Evolutionary conservation across 345 rosid genomes (phyloP).

Genomic region (Pistacia integerrima): DNA sequence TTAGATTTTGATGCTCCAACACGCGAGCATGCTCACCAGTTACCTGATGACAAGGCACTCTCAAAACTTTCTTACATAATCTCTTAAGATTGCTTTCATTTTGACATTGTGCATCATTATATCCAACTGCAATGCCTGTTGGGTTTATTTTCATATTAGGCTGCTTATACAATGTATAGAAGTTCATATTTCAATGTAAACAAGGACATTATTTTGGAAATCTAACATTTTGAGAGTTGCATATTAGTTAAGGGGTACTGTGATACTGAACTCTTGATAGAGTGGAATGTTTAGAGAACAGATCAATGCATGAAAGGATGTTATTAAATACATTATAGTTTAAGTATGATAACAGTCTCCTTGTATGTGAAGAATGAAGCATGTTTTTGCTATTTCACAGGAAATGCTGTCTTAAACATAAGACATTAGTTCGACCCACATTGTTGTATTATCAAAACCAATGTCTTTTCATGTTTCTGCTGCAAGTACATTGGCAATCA

Average conservation of each 20-base stretch:
- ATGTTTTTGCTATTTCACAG: background rate
- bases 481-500: too few relatives aligned
- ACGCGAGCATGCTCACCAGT: conserved; percentile 81
- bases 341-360: background rate
- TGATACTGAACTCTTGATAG: background rate
- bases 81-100: background rate
- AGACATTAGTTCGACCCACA: background rate
- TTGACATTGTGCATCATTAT: background rate
- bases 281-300: conserved; percentile 21
- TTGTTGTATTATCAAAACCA: background rate
- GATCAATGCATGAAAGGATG: background rate
- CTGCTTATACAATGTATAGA: background rate
- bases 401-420: background rate
- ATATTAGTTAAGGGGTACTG: background rate
- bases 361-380: background rate
- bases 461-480: too few relatives aligned
- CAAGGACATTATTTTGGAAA: background rate
- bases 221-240: background rate
- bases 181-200: background rate
- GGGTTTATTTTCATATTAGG: background rate
- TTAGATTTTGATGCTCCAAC: conserved; percentile 99
- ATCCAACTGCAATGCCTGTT: background rate
- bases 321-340: background rate
- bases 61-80: conserved; percentile 3
- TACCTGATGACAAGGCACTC: conserved; percentile 80